Evolutionary conservation across 257 asterid genomes (phyloP).

Genomic region (Coffea eugenioides): DNA sequence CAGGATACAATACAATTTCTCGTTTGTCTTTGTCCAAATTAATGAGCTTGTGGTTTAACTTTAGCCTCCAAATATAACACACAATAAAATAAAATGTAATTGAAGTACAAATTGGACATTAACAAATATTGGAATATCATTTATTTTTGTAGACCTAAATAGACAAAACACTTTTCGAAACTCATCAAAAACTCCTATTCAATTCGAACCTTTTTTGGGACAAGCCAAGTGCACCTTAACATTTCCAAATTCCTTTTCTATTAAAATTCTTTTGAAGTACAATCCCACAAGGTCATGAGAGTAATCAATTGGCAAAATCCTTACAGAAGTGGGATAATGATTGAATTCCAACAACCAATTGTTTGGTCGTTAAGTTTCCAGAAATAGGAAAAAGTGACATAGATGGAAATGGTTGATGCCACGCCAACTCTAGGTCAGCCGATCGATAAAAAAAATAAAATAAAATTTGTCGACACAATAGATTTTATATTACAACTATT

Average conservation of each 20-base stretch:
- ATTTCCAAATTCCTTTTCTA: neutral
- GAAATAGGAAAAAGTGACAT: neutral
- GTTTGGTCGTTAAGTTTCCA: neutral
- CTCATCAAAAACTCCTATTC: neutral
- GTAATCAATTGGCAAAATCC: neutral
- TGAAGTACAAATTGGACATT: neutral
- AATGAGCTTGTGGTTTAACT: no score
- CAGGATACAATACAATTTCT: no score
- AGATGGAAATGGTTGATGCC: neutral
- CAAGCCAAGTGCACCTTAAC: slow-evolving; percentile 6
- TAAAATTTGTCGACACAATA: no score
- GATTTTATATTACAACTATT: no score
- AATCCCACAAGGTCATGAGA: neutral
- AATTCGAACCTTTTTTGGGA: neutral
- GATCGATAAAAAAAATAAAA: no score
- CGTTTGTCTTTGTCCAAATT: no score
- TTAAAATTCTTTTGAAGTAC: neutral
- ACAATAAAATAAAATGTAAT: no score
- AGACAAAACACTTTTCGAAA: neutral
- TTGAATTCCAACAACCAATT: neutral
- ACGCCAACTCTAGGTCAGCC: no score
- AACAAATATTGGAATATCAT: no score
- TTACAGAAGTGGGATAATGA: neutral
- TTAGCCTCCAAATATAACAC: no score
- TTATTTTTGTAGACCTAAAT: neutral